Evolutionary conservation across 2,329 filamentous ascomycete genomes (phyloP).

Genomic region (Fusarium tjaetaba): DNA sequence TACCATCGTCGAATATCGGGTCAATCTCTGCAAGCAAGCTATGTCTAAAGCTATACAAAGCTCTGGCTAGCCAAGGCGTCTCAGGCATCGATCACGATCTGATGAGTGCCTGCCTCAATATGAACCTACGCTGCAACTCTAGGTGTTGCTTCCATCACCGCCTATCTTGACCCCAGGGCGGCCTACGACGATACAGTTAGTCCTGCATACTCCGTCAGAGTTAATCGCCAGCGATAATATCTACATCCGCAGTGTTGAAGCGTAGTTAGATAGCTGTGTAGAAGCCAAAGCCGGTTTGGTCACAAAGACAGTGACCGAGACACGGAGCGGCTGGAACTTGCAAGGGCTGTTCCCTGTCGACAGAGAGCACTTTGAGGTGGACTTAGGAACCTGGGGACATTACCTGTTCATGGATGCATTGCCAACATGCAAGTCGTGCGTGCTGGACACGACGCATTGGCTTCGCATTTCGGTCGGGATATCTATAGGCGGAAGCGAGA

Average conservation of each 20-base stretch:
- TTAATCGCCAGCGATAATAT: neutral
- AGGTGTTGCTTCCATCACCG: neutral
- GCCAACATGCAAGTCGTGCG: neutral
- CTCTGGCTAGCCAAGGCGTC: neutral
- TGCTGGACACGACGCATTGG: neutral
- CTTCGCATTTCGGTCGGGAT: neutral
- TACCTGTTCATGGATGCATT: neutral
- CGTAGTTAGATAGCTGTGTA: fast-evolving
- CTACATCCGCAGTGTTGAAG: neutral
- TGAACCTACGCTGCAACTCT: neutral
- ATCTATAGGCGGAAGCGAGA: neutral
- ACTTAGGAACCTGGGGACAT: neutral
- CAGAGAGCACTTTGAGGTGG: neutral
- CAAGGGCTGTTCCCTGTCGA: neutral
- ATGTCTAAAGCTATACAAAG: neutral
- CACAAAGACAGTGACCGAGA: fast-evolving
- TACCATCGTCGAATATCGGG: neutral
- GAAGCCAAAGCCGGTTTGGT: neutral
- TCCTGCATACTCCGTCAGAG: neutral
- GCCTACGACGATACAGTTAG: neutral
- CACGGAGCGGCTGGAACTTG: fast-evolving
- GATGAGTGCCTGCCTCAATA: neutral
- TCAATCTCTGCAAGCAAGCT: neutral
- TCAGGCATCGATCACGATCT: neutral
- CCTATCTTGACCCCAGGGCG: fast-evolving